A percentile compares a stretch with the other conserved stretches of the same genome.
phyloP scores from a whole-genome alignment of 139 green algal genomes.

The Picochlorum sp. region DNA sequence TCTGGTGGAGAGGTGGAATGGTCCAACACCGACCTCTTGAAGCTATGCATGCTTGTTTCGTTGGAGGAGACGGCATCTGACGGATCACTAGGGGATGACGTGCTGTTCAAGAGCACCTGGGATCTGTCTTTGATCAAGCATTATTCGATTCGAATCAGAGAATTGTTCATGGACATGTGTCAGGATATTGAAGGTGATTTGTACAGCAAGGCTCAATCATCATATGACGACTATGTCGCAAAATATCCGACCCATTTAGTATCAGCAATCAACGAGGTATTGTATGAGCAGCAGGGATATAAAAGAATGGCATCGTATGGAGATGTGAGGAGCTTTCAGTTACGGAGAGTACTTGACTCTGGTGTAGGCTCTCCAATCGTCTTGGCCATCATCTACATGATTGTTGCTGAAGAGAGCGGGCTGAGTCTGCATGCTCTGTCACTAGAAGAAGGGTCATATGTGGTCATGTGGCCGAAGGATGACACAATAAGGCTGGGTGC shows the following conservation, averaged over 20 bases:
- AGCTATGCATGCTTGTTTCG: too few species aligned
- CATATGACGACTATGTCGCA: neutral
- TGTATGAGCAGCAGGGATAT: neutral
- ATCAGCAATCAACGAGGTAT: neutral
- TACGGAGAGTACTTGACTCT: neutral
- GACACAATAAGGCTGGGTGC: neutral
- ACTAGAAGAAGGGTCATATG: slow-evolving; percentile 1
- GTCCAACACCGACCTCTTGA: too few species aligned
- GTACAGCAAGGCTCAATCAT: too few species aligned
- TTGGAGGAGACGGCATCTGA: too few species aligned
- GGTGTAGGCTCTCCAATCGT: neutral
- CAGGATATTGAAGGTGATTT: too few species aligned
- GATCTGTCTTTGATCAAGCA: too few species aligned
- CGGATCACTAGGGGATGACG: too few species aligned
- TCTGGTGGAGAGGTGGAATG: too few species aligned
- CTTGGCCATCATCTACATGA: neutral
- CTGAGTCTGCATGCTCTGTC: neutral
- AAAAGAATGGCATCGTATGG: neutral
- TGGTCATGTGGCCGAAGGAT: neutral
- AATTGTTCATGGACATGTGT: too few species aligned
- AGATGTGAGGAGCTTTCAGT: neutral
- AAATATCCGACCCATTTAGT: neutral
- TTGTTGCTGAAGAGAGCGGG: neutral
- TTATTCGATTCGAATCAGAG: too few species aligned
- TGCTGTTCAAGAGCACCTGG: too few species aligned